A percentile compares a stretch with the other conserved stretches of the same genome.
These are phyloP conservation scores for Hippophae rhamnoides DNA, from an alignment of 306 rosid genomes.

Conservation along the genomic window DNA sequence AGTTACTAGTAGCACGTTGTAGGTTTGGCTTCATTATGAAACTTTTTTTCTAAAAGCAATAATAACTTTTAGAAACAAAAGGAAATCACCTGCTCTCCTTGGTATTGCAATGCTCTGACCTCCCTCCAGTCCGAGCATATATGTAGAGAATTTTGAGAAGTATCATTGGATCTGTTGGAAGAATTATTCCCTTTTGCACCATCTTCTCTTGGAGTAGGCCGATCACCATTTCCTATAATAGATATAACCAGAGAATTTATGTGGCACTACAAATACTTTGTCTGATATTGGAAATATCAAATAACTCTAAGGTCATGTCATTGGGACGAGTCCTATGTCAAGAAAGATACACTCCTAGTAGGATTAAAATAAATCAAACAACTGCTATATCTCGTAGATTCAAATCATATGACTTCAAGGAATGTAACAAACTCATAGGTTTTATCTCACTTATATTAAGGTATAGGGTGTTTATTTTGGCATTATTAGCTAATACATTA, in stretches of 20 bases:
- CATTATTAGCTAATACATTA: too few relatives aligned
- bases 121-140: slow-evolving; percentile 76
- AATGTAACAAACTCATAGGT: too few relatives aligned
- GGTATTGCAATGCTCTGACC: slow-evolving; percentile 77
- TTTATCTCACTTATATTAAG: too few relatives aligned
- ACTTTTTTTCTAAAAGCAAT: slow-evolving; percentile 5
- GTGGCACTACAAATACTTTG: too few relatives aligned
- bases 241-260: background rate
- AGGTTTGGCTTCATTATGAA: background rate
- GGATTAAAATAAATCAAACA: too few relatives aligned
- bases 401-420: too few relatives aligned
- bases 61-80: slow-evolving; percentile 17
- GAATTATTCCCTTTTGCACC: slow-evolving; percentile 40
- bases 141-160: slow-evolving; percentile 39
- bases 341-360: too few relatives aligned
- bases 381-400: too few relatives aligned
- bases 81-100: slow-evolving; percentile 61
- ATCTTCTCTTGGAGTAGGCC: slow-evolving; percentile 68
- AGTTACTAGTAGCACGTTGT: background rate
- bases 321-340: too few relatives aligned
- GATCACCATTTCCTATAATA: slow-evolving; percentile 60
- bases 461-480: too few relatives aligned
- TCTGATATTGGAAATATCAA: too few relatives aligned
- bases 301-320: too few relatives aligned
- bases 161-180: slow-evolving; percentile 40